phyloP scores from a whole-genome alignment of 208 protist species.

The Crithidia bombi region DNA sequence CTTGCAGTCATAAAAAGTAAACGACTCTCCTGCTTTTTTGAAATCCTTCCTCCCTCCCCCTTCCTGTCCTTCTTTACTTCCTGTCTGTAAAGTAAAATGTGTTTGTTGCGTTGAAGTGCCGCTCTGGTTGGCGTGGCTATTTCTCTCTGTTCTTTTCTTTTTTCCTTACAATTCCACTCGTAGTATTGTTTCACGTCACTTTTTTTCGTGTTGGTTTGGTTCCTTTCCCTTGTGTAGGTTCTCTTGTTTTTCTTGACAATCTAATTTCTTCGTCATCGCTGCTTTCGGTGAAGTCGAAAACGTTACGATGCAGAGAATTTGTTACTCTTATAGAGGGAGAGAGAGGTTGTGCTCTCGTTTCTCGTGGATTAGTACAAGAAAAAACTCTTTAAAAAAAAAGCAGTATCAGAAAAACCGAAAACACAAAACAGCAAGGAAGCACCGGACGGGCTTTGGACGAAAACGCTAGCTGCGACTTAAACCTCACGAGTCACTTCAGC shows the following conservation, averaged over 20 bases:
- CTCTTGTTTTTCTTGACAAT: neutral
- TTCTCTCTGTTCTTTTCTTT: conserved; percentile 17
- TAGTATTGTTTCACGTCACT: neutral
- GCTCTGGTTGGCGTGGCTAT: neutral
- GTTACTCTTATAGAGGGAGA: too few species aligned
- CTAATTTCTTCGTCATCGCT: neutral
- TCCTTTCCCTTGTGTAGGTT: neutral
- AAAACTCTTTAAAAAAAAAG: too few species aligned
- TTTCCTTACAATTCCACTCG: too few species aligned
- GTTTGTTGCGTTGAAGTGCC: neutral
- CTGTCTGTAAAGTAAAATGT: neutral
- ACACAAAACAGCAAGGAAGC: too few species aligned
- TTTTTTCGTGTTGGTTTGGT: neutral
- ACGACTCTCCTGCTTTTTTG: neutral
- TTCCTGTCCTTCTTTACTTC: too few species aligned
- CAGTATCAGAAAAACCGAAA: too few species aligned
- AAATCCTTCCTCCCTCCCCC: neutral
- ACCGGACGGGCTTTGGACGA: too few species aligned
- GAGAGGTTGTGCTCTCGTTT: too few species aligned
- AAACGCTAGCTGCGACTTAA: too few species aligned
- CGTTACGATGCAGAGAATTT: neutral
- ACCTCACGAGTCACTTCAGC: too few species aligned
- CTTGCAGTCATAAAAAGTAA: neutral
- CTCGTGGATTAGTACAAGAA: neutral
- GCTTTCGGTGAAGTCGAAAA: neutral